These are phyloP conservation scores for Talaromyces sp. DNA, from an alignment of 2,329 filamentous ascomycete species.

Conservation along the genomic window DNA sequence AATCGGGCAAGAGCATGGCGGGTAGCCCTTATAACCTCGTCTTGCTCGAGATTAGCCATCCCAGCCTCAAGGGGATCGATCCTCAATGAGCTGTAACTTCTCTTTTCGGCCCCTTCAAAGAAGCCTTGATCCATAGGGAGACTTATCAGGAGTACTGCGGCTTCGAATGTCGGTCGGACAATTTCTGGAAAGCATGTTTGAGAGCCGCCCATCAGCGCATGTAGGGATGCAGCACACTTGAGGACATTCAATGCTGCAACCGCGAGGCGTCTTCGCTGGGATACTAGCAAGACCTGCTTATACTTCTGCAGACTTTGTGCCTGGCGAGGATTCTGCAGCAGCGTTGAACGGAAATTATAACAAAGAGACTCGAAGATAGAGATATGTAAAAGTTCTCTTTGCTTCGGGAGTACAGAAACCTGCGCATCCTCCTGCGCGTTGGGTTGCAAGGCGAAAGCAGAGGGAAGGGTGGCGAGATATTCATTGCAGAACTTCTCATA, in stretches of 20 bases:
- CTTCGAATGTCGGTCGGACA: background rate
- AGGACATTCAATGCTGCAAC: background rate
- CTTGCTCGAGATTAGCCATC: background rate
- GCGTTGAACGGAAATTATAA: background rate
- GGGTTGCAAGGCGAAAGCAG: background rate
- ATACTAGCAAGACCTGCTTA: background rate
- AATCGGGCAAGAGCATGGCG: background rate
- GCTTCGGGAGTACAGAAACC: background rate
- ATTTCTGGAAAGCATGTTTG: background rate
- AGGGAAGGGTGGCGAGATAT: background rate
- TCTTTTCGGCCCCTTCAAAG: background rate
- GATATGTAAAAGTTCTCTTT: background rate
- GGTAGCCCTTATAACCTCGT: background rate
- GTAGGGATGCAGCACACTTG: background rate
- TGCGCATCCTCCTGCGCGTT: background rate
- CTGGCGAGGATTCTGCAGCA: background rate
- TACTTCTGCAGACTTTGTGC: background rate
- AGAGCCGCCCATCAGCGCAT: background rate
- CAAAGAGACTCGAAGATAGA: conserved; percentile 1
- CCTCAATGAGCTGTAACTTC: background rate
- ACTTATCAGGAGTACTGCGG: background rate
- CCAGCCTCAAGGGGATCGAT: conserved; percentile 2
- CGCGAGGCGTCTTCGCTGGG: background rate
- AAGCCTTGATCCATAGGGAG: background rate
- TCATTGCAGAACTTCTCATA: background rate